A percentile compares a stretch with the other conserved stretches of the same genome.
These are phyloP conservation scores for Pulveroboletus frians DNA, from an alignment of 768 basidiomycete genomes.

Conservation along the genomic window DNA sequence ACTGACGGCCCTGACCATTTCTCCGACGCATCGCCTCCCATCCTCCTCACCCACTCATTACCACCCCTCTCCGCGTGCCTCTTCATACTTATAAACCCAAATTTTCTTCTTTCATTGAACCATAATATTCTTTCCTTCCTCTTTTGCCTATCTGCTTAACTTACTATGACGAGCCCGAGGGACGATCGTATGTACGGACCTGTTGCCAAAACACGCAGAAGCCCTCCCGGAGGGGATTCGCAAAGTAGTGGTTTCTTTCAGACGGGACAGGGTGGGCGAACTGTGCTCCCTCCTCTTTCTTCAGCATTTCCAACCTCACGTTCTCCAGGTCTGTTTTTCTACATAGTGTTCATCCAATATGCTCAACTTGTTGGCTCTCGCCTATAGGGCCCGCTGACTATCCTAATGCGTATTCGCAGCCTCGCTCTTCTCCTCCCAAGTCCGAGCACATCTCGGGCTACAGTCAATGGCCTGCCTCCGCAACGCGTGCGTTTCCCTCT, in stretches of 20 bases:
- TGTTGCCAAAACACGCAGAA: slow-evolving; percentile 57
- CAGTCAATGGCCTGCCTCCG: slow-evolving; percentile 37
- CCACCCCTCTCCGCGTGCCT: slow-evolving; percentile 40
- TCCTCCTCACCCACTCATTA: slow-evolving; percentile 35
- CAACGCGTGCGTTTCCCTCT: slow-evolving; percentile 31
- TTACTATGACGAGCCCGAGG: slow-evolving; percentile 65
- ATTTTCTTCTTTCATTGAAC: slow-evolving; percentile 46
- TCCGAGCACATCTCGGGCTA: slow-evolving; percentile 52
- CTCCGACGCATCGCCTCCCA: slow-evolving; percentile 37
- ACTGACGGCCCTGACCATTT: slow-evolving; percentile 38
- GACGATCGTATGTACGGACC: slow-evolving; percentile 68
- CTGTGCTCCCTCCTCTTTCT: slow-evolving; percentile 82
- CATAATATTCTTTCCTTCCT: slow-evolving; percentile 41
- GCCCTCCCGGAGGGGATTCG: slow-evolving; percentile 59
- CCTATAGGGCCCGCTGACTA: slow-evolving; percentile 57
- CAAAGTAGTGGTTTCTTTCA: slow-evolving; percentile 64
- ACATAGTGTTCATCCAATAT: slow-evolving; percentile 48
- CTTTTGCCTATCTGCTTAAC: slow-evolving; percentile 54
- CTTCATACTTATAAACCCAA: slow-evolving; percentile 48
- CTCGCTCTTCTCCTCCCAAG: slow-evolving; percentile 58
- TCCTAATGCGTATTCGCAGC: slow-evolving; percentile 57
- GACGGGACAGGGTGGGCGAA: slow-evolving; percentile 85
- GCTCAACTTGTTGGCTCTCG: slow-evolving; percentile 54
- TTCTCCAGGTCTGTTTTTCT: slow-evolving; percentile 81
- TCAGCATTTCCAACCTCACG: slow-evolving; percentile 82